phyloP scores from a whole-genome alignment of 2,329 filamentous ascomycete genomes.

The Pyricularia sp. region DNA sequence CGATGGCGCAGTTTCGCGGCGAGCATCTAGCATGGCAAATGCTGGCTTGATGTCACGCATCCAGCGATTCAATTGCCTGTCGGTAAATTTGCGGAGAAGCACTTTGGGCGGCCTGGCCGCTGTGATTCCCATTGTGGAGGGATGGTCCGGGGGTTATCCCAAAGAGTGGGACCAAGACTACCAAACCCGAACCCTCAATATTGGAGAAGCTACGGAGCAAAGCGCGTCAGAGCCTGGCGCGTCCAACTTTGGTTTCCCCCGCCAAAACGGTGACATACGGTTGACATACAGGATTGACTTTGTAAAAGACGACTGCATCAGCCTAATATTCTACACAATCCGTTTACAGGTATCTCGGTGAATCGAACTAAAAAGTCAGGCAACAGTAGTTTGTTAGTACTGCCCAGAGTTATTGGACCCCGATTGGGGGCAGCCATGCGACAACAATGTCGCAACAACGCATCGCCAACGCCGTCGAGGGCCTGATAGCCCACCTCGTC shows the following conservation, averaged over 20 bases:
- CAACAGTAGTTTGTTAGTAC: neutral
- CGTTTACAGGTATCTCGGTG: neutral
- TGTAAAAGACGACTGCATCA: neutral
- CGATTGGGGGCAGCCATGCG: slow-evolving; percentile 1
- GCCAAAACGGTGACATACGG: neutral
- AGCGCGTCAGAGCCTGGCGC: neutral
- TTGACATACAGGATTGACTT: neutral
- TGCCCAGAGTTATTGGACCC: neutral
- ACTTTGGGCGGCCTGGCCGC: neutral
- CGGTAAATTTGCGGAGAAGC: slow-evolving; percentile 1
- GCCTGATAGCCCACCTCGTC: slow-evolving; percentile 66
- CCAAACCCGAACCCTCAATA: neutral
- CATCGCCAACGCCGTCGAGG: slow-evolving; percentile 70
- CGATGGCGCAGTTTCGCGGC: slow-evolving; percentile 7
- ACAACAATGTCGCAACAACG: slow-evolving; percentile 49
- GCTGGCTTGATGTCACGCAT: slow-evolving; percentile 5
- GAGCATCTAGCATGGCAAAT: slow-evolving; percentile 3
- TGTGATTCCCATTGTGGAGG: neutral
- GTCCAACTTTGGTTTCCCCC: neutral
- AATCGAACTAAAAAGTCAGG: neutral
- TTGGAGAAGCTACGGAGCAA: neutral
- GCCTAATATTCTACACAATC: neutral
- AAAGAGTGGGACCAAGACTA: neutral
- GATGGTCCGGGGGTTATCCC: neutral
- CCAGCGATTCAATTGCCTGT: neutral